Conservation (phyloP, 2,329 filamentous ascomycete species). For the Talaromyces sp. region DNA sequence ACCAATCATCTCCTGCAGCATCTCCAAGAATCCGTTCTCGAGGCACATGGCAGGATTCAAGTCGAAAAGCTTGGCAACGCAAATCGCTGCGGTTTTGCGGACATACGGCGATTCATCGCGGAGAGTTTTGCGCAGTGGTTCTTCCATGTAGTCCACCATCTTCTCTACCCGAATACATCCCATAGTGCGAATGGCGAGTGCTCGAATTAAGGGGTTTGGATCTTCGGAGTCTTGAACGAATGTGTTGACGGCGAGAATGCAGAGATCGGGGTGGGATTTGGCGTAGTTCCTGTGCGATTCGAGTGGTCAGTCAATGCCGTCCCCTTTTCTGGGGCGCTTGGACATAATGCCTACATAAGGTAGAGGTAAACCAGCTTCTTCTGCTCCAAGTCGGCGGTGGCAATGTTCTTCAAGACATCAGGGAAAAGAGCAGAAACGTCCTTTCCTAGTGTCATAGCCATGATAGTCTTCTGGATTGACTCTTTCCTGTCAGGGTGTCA, state of each 20-base stretch:
- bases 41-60: constrained; percentile 89
- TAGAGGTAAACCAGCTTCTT: constrained; percentile 99
- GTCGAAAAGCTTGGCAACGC: constrained; percentile 96
- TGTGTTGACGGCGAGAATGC: constrained; percentile 97
- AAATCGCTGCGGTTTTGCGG: constrained; percentile 95
- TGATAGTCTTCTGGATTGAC: constrained; percentile 99
- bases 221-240: constrained; percentile 99
- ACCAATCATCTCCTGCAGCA: constrained; percentile 90
- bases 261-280: constrained; percentile 97
- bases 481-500: constrained; percentile 69
- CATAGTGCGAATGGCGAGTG: constrained; percentile 96
- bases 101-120: constrained; percentile 98
- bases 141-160: constrained; percentile 99
- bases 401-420: constrained; percentile 98
- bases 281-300: constrained; percentile 81
- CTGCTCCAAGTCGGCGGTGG: constrained; percentile 90
- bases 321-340: neutral
- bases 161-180: constrained; percentile 98
- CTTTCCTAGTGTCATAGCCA: constrained; percentile 99
- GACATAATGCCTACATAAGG: constrained; percentile 69
- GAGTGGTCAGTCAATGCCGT: constrained; percentile 21
- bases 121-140: constrained; percentile 91
- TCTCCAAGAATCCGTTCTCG: constrained; percentile 95
- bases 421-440: constrained; percentile 97
- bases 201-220: constrained; percentile 92